Conservation (phyloP, 495 filamentous ascomycete species). For the Penicillium paxilli region DNA sequence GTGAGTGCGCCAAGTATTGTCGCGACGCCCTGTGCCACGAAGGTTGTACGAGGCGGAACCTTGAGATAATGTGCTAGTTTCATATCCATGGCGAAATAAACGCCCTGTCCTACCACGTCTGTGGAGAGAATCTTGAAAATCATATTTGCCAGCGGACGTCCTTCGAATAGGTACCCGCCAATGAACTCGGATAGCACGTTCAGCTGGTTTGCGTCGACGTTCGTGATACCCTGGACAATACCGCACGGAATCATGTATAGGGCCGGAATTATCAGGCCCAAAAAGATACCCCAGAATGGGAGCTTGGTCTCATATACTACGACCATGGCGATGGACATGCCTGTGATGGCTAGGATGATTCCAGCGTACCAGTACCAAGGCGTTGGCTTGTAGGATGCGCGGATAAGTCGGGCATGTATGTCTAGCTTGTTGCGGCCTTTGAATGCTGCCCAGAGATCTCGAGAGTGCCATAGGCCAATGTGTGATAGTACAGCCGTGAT, state of each 20-base stretch:
- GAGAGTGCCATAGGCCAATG: slow-evolving; percentile 58
- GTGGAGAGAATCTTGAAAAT: slow-evolving; percentile 26
- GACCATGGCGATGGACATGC: slow-evolving; percentile 79
- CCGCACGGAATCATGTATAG: slow-evolving; percentile 82
- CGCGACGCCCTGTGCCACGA: slow-evolving; percentile 39
- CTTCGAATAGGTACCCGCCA: slow-evolving; percentile 35
- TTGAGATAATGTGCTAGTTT: slow-evolving; percentile 46
- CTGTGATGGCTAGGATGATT: slow-evolving; percentile 72
- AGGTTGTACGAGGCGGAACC: slow-evolving; percentile 38
- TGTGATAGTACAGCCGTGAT: slow-evolving; percentile 67
- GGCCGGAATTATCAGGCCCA: slow-evolving; percentile 71
- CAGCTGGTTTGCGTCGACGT: slow-evolving; percentile 67
- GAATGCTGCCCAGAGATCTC: slow-evolving; percentile 54
- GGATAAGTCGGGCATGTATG: slow-evolving; percentile 72
- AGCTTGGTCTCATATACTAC: slow-evolving; percentile 76
- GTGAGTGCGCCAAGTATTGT: slow-evolving; percentile 40
- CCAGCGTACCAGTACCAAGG: slow-evolving; percentile 76
- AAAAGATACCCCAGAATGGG: slow-evolving; percentile 77
- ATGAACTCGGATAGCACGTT: slow-evolving; percentile 42
- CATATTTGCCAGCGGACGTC: slow-evolving; percentile 37
- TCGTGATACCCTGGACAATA: slow-evolving; percentile 85
- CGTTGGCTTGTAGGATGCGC: slow-evolving; percentile 67
- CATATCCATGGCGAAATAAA: slow-evolving; percentile 42
- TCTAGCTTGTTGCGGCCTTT: slow-evolving; percentile 51
- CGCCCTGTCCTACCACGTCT: slow-evolving; percentile 24